Evolutionary conservation across 2,329 filamentous ascomycete genomes (phyloP).

Genomic region (Cytospora leucostoma): DNA sequence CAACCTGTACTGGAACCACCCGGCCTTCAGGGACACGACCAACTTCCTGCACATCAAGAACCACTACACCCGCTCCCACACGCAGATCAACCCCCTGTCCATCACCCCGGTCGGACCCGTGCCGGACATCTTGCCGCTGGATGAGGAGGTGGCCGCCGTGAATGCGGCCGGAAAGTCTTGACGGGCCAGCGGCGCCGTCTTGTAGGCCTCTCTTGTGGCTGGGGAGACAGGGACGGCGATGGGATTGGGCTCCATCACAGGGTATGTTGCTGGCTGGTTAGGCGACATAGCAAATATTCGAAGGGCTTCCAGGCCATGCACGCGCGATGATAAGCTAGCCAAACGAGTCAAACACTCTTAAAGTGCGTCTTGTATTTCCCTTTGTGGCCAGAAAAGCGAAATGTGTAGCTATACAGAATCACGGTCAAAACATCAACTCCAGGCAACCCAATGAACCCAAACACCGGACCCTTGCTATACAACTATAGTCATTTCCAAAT

Average conservation of each 20-base stretch:
- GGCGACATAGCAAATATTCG: not conserved
- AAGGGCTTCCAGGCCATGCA: too few species aligned
- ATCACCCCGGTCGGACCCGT: slow-evolving; percentile 86
- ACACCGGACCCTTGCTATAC: slow-evolving; percentile 9
- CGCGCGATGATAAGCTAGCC: too few species aligned
- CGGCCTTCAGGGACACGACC: slow-evolving; percentile 79
- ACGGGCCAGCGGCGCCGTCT: not conserved
- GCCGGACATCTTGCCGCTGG: slow-evolving; percentile 76
- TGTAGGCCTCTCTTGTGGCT: not conserved
- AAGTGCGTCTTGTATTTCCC: slow-evolving; percentile 11
- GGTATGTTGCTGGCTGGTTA: not conserved
- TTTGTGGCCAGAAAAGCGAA: slow-evolving; percentile 6
- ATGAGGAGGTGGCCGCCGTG: slow-evolving; percentile 72
- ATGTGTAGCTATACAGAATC: slow-evolving; percentile 11
- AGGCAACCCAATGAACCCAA: slow-evolving; percentile 11
- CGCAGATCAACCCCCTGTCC: slow-evolving; percentile 65
- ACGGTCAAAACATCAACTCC: slow-evolving; percentile 15
- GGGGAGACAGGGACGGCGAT: not conserved
- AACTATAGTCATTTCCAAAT: not conserved
- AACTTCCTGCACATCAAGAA: slow-evolving; percentile 95
- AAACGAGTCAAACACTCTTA: not conserved
- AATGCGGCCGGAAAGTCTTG: slow-evolving; percentile 29
- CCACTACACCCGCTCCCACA: slow-evolving; percentile 64
- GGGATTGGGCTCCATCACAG: not conserved
- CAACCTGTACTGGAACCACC: slow-evolving; percentile 78